phyloP scores from a whole-genome alignment of 768 basidiomycete genomes.

The Strobilomyces dryophilus region DNA sequence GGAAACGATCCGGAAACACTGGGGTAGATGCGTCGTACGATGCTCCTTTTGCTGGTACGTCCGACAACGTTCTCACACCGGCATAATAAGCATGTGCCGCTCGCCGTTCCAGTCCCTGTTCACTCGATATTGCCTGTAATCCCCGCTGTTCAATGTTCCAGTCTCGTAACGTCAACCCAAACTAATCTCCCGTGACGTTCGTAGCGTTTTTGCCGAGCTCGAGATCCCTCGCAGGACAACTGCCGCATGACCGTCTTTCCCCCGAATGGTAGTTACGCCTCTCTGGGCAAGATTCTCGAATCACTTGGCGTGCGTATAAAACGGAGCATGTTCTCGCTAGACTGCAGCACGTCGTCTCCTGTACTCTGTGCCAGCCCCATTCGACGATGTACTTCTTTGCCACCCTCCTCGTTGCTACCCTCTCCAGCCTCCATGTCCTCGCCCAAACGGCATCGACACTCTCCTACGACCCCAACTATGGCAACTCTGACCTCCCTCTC shows the following conservation, averaged over 20 bases:
- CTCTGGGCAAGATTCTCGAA: neutral
- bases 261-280: neutral
- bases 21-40: neutral
- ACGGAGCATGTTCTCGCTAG: neutral
- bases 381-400: slow-evolving; percentile 26
- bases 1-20: neutral
- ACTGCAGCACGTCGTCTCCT: neutral
- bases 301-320: slow-evolving; percentile 18
- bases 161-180: neutral
- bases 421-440: slow-evolving; percentile 16
- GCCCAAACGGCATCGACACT: slow-evolving; percentile 27
- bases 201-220: neutral
- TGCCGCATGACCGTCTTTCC: neutral
- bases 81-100: neutral
- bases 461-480: slow-evolving; percentile 37
- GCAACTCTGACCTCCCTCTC: slow-evolving; percentile 26
- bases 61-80: no score
- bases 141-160: no score
- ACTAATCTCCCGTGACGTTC: neutral
- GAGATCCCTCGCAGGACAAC: neutral
- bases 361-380: neutral
- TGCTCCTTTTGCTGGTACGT: neutral
- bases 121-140: no score
- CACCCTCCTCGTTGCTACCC: slow-evolving; percentile 10
- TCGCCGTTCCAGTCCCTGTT: neutral